phyloP scores from a whole-genome alignment of 257 asterid genomes.

The Leptodermis oblonga region DNA sequence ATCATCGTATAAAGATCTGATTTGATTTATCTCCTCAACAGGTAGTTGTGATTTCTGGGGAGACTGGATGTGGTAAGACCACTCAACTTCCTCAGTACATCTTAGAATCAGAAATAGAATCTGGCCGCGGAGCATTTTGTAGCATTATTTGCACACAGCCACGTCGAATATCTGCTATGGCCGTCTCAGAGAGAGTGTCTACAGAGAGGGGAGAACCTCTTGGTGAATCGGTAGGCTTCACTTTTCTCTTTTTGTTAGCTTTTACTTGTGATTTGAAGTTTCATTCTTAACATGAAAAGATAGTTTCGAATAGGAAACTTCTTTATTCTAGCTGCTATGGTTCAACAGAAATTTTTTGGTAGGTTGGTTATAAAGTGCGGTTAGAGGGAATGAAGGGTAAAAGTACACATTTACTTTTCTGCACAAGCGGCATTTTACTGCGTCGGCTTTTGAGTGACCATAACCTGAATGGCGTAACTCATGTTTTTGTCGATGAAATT shows the following conservation, averaged over 20 bases:
- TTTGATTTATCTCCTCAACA: conserved; percentile 24
- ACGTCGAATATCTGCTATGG: conserved; percentile 93
- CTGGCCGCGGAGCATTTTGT: conserved; percentile 99
- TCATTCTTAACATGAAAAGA: conserved; percentile 11
- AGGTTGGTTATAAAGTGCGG: conserved; percentile 99
- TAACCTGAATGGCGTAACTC: conserved; percentile 80
- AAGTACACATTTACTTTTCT: conserved; percentile 89
- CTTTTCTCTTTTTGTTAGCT: conserved; percentile 20
- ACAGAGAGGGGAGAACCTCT: conserved; percentile 97
- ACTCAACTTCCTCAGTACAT: conserved; percentile 97
- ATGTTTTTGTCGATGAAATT: conserved; percentile 95
- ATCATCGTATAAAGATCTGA: not conserved
- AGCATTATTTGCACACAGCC: conserved; percentile 97
- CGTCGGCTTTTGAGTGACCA: conserved; percentile 93
- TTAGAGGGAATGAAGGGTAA: conserved; percentile 94
- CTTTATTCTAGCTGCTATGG: conserved; percentile 30
- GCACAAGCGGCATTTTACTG: conserved; percentile 97
- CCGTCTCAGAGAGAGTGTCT: conserved; percentile 95
- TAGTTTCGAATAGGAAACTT: conserved; percentile 22
- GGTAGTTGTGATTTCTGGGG: conserved; percentile 98
- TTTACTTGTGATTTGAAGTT: conserved; percentile 9
- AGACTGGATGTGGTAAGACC: conserved; percentile 99
- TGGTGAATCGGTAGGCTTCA: conserved; percentile 84
- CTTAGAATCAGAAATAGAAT: conserved; percentile 90
- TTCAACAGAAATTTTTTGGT: conserved; percentile 37